Evolutionary conservation across 176 grass and related monocot genomes (phyloP).

Genomic region (Musa itinerans): DNA sequence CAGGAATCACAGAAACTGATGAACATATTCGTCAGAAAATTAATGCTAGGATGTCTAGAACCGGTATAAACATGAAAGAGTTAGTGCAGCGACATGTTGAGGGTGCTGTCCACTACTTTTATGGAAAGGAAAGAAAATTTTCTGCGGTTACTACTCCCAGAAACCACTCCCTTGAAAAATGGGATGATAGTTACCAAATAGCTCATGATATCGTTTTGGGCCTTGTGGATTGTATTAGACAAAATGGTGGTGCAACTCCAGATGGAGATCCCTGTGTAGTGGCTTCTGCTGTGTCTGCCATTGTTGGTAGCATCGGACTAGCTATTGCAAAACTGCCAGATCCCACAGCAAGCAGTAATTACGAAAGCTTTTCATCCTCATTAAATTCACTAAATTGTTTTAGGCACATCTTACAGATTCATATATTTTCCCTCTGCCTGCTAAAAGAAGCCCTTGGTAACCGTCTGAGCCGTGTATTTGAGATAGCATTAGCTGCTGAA

Average conservation of each 20-base stretch:
- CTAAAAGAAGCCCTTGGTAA: constrained; percentile 91
- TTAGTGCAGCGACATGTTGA: constrained; percentile 77
- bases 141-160: constrained; percentile 36
- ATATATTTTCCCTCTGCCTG: constrained; percentile 77
- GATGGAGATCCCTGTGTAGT: constrained; percentile 68
- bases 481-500: constrained; percentile 80
- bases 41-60: constrained; percentile 54
- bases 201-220: constrained; percentile 74
- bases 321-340: constrained; percentile 78
- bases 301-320: constrained; percentile 68
- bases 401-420: constrained; percentile 60
- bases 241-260: constrained; percentile 54
- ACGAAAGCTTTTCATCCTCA: constrained; percentile 47
- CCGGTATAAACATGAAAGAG: constrained; percentile 76
- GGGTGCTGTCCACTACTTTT: constrained; percentile 39
- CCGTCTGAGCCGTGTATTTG: constrained; percentile 57
- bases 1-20: constrained; percentile 62
- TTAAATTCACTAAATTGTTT: constrained; percentile 42
- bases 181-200: constrained; percentile 76
- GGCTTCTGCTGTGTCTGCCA: constrained; percentile 74
- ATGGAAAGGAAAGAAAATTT: constrained; percentile 68
- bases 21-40: constrained; percentile 76
- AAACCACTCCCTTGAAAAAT: constrained; percentile 47
- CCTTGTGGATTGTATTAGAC: constrained; percentile 70
- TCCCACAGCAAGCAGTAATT: constrained; percentile 45